Evolutionary conservation across 2,329 filamentous ascomycete genomes (phyloP), one percentile per base, ranked within the genome.

Genomic region (Hypoxylon sp.): DNA sequence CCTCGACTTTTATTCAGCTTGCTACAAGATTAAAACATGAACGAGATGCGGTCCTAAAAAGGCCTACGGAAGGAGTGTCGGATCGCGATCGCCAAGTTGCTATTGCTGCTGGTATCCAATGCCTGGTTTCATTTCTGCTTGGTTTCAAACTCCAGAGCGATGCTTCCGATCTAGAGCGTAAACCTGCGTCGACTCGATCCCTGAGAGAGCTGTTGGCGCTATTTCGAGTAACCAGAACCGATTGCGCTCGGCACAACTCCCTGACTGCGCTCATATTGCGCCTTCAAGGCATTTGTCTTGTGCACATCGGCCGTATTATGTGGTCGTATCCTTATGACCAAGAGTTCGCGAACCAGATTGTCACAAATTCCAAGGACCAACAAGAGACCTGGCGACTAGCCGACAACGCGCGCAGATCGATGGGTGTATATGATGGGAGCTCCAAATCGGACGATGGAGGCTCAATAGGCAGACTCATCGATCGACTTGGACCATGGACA

Each of bases 21-120:
- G 86, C 83, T 2, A 82, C 79, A 30, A 82, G 80, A 55, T 77
- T 88, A 16, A 88, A 88, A 77, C 85, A 87, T 64, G 78, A 81
- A 11, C 83, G 84, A 24, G 86, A 88, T 65, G 80, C 76, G 14
- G 79, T 85, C n/a, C 67, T 77, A 56, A 76, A 75, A 53, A 66
- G 55, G 12, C 71, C 64, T 22, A 61, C 64, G 26, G 67, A 68
- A 16, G 42, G 53, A 6, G 22, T 67, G 11, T 62, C 65, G 8
- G 72, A 73, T 2, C 71, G 68, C 40, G 73, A 76, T 6, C 69
- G 70, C 26, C 73, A 74, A 50, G 58, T 64, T n/a, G 73, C 70
- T 14, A 71, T 72, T 52, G 73, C 73, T 16, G 71, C 72, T 33
- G 75, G 72, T n/a, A 69, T 75, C 3, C 75, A 77, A 54, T 74